phyloP scores from a whole-genome alignment of 2,329 filamentous ascomycete species.

The Diaporthe australafricana region DNA sequence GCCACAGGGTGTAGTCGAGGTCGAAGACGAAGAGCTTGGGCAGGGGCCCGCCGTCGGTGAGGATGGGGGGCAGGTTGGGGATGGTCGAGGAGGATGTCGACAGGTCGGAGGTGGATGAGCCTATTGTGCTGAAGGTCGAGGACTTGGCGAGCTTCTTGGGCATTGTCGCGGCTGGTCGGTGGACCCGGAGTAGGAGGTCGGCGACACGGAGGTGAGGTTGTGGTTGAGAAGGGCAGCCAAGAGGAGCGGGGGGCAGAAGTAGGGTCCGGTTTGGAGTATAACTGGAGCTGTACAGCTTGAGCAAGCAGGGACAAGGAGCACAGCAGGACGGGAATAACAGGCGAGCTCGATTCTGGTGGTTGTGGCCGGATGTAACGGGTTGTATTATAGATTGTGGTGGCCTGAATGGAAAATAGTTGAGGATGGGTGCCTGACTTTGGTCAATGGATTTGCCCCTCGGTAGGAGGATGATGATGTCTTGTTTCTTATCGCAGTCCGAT shows the following conservation, averaged over 20 bases:
- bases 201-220: slow-evolving; percentile 1
- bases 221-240: neutral
- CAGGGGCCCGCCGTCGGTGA: slow-evolving; percentile 72
- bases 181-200: neutral
- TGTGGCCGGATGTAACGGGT: neutral
- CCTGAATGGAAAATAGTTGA: neutral
- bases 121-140: slow-evolving; percentile 38
- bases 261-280: slow-evolving; percentile 17
- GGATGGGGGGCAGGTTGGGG: slow-evolving; percentile 49
- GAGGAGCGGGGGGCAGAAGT: slow-evolving; percentile 7
- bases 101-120: slow-evolving; percentile 41
- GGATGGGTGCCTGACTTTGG: neutral
- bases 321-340: neutral
- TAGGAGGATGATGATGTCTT: slow-evolving; percentile 3
- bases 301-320: neutral
- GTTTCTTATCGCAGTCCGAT: slow-evolving; percentile 6
- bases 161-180: slow-evolving; percentile 21
- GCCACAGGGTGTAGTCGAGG: slow-evolving; percentile 98
- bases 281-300: neutral
- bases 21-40: slow-evolving; percentile 92
- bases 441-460: slow-evolving; percentile 9
- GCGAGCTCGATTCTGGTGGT: neutral
- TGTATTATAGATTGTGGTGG: neutral
- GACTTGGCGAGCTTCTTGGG: slow-evolving; percentile 38
- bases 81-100: slow-evolving; percentile 36